These are phyloP conservation scores for Pythium volutum DNA, from an alignment of 352 stramenopile species.

Conservation along the genomic window DNA sequence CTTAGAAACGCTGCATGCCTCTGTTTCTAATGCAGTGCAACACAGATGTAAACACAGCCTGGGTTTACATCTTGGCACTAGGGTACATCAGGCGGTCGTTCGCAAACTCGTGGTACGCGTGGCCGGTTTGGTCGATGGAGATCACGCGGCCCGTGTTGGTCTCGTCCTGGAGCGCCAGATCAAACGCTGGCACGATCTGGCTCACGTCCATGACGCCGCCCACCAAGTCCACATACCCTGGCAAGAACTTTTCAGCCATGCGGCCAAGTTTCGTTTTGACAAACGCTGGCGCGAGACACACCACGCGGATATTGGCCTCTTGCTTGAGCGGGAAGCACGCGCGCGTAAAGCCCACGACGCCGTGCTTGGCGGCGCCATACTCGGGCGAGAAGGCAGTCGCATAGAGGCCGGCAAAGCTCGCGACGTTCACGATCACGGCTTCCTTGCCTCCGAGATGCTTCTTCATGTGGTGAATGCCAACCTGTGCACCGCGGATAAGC, in stretches of 20 bases:
- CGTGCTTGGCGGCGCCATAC: slow-evolving; percentile 68
- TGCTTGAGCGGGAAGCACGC: slow-evolving; percentile 57
- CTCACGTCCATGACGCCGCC: slow-evolving; percentile 38
- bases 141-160: slow-evolving; percentile 56
- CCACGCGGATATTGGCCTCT: slow-evolving; percentile 61
- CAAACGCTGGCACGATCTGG: slow-evolving; percentile 50
- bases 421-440: slow-evolving; percentile 64
- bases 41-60: no score
- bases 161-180: slow-evolving; percentile 38
- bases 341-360: slow-evolving; percentile 66
- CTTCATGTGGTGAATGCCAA: slow-evolving; percentile 58
- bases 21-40: no score
- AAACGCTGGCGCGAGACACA: slow-evolving; percentile 67
- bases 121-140: slow-evolving; percentile 43
- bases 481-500: slow-evolving; percentile 63
- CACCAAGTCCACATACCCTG: slow-evolving; percentile 46
- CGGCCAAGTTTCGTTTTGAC: slow-evolving; percentile 61
- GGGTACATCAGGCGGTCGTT: slow-evolving; percentile 64
- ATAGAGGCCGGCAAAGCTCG: slow-evolving; percentile 56
- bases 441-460: slow-evolving; percentile 53
- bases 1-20: no score
- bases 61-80: slow-evolving; percentile 43
- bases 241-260: slow-evolving; percentile 30
- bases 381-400: slow-evolving; percentile 52
- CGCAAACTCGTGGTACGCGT: slow-evolving; percentile 51